phyloP scores from a whole-genome alignment of 805 yeast genomes.

The Zygosaccharomyces pseudorouxii region DNA sequence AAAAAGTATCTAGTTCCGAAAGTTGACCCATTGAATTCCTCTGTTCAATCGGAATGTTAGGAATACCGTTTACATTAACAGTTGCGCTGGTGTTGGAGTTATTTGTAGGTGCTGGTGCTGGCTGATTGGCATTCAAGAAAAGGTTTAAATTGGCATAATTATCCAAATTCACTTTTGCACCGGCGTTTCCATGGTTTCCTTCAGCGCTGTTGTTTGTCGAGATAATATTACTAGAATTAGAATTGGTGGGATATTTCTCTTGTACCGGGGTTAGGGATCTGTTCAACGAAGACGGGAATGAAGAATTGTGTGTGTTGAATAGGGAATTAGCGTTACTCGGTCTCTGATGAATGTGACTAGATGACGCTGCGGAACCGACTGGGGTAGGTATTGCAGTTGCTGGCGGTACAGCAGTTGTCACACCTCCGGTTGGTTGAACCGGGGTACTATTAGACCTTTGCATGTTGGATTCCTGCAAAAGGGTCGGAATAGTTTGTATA shows the following conservation, averaged over 20 bases:
- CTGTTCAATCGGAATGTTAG: conserved; percentile 3
- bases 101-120: conserved; percentile 7
- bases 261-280: conserved; percentile 11
- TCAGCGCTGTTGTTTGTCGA: conserved; percentile 6
- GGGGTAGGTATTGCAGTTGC: not conserved
- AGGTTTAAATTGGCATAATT: conserved; percentile 18
- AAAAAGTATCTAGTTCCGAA: conserved; percentile 48
- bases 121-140: conserved; percentile 11
- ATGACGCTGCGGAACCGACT: conserved; percentile 3
- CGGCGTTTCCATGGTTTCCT: not conserved
- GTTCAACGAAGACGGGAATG: conserved; percentile 15
- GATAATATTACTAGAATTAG: conserved; percentile 4
- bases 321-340: conserved; percentile 11
- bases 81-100: not conserved
- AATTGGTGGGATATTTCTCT: not conserved
- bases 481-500: conserved; percentile 1
- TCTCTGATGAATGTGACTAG: not conserved
- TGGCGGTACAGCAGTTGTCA: not conserved
- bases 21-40: conserved; percentile 10
- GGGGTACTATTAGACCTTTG: conserved; percentile 15
- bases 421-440: not conserved
- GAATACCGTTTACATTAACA: no score
- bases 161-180: conserved; percentile 4
- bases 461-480: conserved; percentile 7
- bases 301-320: conserved; percentile 17